phyloP scores from a whole-genome alignment of 2,329 filamentous ascomycete species.

The Ambrosiella beaveri region DNA sequence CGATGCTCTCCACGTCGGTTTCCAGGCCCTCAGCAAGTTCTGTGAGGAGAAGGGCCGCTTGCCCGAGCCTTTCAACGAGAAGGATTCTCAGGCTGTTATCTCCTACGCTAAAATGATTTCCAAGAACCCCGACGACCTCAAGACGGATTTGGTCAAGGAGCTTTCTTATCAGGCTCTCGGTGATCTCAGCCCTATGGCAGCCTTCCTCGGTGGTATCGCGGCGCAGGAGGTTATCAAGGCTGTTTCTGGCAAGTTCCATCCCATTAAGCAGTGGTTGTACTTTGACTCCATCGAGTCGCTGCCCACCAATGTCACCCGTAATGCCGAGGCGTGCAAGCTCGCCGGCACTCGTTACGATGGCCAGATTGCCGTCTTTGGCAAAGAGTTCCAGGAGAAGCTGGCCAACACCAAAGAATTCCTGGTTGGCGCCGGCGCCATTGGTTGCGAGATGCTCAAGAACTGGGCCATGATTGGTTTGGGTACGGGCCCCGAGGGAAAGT shows the following conservation, averaged over 20 bases:
- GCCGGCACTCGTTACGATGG: conserved; percentile 79
- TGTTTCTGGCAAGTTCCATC: conserved; percentile 92
- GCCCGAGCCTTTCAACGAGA: conserved; percentile 68
- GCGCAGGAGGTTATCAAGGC: conserved; percentile 94
- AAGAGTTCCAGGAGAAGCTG: conserved; percentile 85
- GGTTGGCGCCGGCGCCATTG: conserved; percentile 90
- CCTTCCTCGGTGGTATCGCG: conserved; percentile 83
- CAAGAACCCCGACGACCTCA: conserved; percentile 60
- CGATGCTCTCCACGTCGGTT: conserved; percentile 74
- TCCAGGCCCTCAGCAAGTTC: conserved; percentile 84
- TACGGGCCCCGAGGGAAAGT: conserved; percentile 72
- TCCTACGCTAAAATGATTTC: conserved; percentile 60
- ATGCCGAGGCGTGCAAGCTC: conserved; percentile 77
- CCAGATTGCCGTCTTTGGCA: conserved; percentile 90
- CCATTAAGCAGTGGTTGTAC: conserved; percentile 92
- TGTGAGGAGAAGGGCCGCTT: conserved; percentile 55
- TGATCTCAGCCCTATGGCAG: conserved; percentile 80
- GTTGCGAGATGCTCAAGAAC: conserved; percentile 98
- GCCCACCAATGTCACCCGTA: conserved; percentile 55
- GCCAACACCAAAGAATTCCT: conserved; percentile 82
- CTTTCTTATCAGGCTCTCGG: conserved; percentile 87
- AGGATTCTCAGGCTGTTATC: conserved; percentile 63
- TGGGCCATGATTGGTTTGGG: conserved; percentile 98
- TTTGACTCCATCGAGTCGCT: conserved; percentile 96
- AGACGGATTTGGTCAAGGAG: conserved; percentile 85